Evolutionary conservation across 1,284 basidiomycete species (phyloP), one percentile per base, ranked within the genome.

Genomic region (Melampsora americana): DNA sequence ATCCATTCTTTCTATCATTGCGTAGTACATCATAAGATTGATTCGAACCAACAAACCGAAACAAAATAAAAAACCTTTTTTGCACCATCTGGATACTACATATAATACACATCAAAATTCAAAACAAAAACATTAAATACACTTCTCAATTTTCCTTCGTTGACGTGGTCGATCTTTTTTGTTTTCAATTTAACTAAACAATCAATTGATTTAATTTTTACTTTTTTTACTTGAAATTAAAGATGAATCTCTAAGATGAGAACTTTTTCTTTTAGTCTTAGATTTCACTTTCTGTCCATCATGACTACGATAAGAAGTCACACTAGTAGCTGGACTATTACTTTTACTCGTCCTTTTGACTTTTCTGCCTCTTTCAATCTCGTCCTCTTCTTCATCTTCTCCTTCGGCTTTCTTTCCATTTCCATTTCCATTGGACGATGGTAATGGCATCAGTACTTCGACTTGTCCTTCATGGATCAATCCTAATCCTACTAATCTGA

Each of bases 381-480:
- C 46, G 26, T 66, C 44, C 20, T 11, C 12, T 23, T 18, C 23
- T 46, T 42, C 16, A 14, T 39, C 5, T 18, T 42, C 14, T 66
- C 18, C 46, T 20, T 30, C 35, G 11, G n/a, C 26, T 23, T 66
- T 11, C 39, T 7, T 66, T n/a, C n/a, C n/a, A n/a, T n/a, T n/a
- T 61, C 56, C 56, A 12, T 61, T 35, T 35, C 35, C 35, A 62
- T 62, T 62, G 6, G 3, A n/a, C 18, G 9, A 5, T 30, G 32
- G 23, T 66, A 46, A 28, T n/a, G 72, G 72, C 44, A 74, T 32
- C 16, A 76, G 61, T 7, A 69, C 74, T 65, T 76, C 74, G 14
- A 76, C 66, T 50, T 69, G 74, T 12, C 74, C 74, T 11, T 76
- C 74, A 50, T 69, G 66, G 18, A 76, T 69, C 28, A 76, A 76